A percentile compares a stretch with the other conserved stretches of the same genome.
Evolutionary conservation across 2,329 filamentous ascomycete genomes (phyloP).

Genomic region (Trichoderma asperellum): DNA sequence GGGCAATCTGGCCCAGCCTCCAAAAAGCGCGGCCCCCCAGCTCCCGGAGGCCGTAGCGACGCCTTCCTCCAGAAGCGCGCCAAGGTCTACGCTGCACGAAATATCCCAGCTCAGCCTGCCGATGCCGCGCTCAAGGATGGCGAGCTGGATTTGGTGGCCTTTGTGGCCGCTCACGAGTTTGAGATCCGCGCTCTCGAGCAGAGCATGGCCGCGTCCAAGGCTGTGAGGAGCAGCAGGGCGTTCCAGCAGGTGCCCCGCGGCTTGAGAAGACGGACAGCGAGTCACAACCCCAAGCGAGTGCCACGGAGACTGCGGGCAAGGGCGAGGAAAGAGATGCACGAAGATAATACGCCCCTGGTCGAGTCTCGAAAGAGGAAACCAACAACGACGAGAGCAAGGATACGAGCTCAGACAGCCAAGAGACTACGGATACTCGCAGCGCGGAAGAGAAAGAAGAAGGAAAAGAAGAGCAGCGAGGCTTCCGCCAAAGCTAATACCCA

Average conservation of each 20-base stretch:
- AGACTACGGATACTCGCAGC: conserved; percentile 66
- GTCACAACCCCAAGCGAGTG: conserved; percentile 91
- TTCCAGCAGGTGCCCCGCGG: conserved; percentile 90
- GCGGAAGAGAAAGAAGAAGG: conserved; percentile 53
- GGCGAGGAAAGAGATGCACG: conserved; percentile 74
- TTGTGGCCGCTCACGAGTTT: conserved; percentile 82
- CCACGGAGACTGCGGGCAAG: conserved; percentile 74
- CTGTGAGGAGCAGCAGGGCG: conserved; percentile 66
- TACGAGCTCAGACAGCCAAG: conserved; percentile 77
- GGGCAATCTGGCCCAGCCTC: conserved; percentile 36
- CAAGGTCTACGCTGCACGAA: conserved; percentile 52
- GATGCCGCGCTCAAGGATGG: conserved; percentile 66
- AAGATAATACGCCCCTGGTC: conserved; percentile 88
- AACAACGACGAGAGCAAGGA: conserved; percentile 57
- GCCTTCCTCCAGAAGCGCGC: conserved; percentile 47
- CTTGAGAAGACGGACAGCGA: conserved; percentile 84
- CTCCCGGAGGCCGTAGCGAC: conserved; percentile 36
- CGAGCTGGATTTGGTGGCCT: conserved; percentile 81
- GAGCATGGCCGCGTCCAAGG: conserved; percentile 76
- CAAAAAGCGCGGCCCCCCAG: conserved; percentile 37
- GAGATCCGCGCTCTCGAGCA: conserved; percentile 85
- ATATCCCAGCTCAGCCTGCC: conserved; percentile 55
- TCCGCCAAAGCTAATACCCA: conserved; percentile 18
- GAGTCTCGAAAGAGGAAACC: conserved; percentile 66
- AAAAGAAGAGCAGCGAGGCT: conserved; percentile 37